Evolutionary conservation across 164 flowering plant species (phyloP).

Genomic region (Berberis thunbergii): DNA sequence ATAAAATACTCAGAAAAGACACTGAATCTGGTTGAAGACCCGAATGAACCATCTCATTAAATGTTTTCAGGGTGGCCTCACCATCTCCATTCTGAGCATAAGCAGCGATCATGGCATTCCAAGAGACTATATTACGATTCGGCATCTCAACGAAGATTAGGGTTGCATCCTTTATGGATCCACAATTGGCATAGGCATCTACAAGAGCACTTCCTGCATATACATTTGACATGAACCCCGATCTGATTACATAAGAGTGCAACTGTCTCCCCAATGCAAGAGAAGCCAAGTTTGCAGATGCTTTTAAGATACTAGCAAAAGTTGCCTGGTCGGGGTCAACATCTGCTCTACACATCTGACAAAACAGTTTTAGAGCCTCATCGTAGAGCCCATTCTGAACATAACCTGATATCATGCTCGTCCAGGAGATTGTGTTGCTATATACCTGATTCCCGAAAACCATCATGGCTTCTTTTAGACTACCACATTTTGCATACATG

Average conservation of each 20-base stretch:
- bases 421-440: constrained; percentile 62
- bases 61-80: constrained; percentile 36
- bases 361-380: constrained; percentile 47
- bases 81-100: constrained; percentile 72
- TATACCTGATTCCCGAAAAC: constrained; percentile 31
- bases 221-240: constrained; percentile 58
- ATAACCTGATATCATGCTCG: constrained; percentile 68
- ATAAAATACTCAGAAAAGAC: constrained; percentile 52
- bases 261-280: constrained; percentile 54
- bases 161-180: constrained; percentile 49
- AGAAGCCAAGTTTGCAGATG: constrained; percentile 55
- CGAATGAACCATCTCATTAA: constrained; percentile 45
- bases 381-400: constrained; percentile 53
- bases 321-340: constrained; percentile 60
- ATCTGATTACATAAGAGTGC: constrained; percentile 41
- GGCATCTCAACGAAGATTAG: constrained; percentile 59
- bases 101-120: constrained; percentile 80
- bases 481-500: constrained; percentile 76
- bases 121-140: constrained; percentile 49
- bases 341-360: constrained; percentile 39
- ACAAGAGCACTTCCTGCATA: constrained; percentile 63
- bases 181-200: constrained; percentile 69
- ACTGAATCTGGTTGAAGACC: constrained; percentile 64
- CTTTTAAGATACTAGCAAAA: constrained; percentile 53
- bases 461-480: constrained; percentile 41